Base-by-base conservation (phyloP, 805 yeast genomes). In the Diddensiella transvaalensis region DNA sequence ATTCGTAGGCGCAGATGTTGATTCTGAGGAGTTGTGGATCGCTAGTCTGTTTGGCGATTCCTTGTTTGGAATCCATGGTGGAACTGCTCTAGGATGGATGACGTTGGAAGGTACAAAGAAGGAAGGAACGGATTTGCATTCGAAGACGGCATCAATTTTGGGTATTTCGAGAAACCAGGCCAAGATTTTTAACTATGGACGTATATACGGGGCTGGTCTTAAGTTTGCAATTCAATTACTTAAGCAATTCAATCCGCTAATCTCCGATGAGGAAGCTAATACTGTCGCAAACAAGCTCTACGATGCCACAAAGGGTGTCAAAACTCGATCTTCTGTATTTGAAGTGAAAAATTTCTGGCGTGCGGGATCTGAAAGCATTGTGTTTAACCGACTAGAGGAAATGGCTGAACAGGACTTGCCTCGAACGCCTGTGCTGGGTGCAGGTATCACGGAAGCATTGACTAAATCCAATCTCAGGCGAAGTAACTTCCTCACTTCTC, bases 1-100 rank as follows among this genome's bases (percentile, higher is more conserved):
- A 32, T 86, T 93, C 69, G 96, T 93, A 5, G 99, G 99, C 6
- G 99, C 99, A 0, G 99, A 93, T 71, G 99, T 93, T 5, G 99
- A 93, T 66, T 87, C 96, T 33, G 99, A 93, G 62, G 99, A 93
- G 62, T 73, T 93, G 38, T 93, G 99, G 99, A 93, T 93, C 56
- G 99, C 99, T 0, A 85, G 96, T 17, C 69, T 95, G 21, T 82
- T 91, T 26, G 97, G 99, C 2, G 99, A 93, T 63, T 83, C 98
- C 0, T 79, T 83, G 45, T 87, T 91, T 66, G 79, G 83, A 29
- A 70, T 86, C 21, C 99, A 93, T 65, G 99, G 99, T 3, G 95
- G 95, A 11, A 88, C 98, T 0, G 96, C 98, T 0, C 77, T 95
- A 47, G 97, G 98, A 0, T 95, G 99, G 99, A 95, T 93, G 99